Evolutionary conservation across 176 grass and related monocot species (phyloP).

Genomic region (Oryza meridionalis): DNA sequence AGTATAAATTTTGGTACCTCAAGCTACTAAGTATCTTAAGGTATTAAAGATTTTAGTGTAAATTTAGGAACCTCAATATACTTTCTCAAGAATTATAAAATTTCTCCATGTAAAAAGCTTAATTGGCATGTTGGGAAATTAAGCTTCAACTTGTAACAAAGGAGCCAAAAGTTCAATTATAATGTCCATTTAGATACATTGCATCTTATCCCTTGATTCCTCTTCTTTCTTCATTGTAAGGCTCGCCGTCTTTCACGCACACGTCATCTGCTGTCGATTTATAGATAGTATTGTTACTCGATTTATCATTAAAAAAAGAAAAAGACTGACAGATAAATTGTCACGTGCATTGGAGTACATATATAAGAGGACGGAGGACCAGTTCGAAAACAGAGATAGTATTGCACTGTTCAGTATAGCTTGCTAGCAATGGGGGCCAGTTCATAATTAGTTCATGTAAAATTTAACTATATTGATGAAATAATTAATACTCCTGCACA

Average conservation of each 20-base stretch:
- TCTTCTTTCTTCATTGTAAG: neutral
- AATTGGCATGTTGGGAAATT: no score
- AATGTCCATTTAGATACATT: neutral
- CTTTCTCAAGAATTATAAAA: no score
- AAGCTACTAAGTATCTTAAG: no score
- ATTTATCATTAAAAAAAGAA: neutral
- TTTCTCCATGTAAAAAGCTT: neutral
- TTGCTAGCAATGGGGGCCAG: neutral
- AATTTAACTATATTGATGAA: neutral
- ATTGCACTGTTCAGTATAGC: neutral
- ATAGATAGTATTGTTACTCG: neutral
- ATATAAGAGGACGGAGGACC: neutral
- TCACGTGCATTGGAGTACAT: no score
- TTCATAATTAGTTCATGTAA: neutral
- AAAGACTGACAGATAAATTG: neutral
- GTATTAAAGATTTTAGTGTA: no score
- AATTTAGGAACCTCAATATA: no score
- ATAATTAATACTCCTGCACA: neutral
- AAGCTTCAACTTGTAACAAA: neutral
- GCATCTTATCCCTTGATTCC: neutral
- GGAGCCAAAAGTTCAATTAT: neutral
- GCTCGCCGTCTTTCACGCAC: neutral
- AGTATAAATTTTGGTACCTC: no score
- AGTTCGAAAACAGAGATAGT: neutral
- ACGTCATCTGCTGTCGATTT: neutral